These are phyloP conservation scores for Apostasia ramifera DNA, from an alignment of 106 monocot species.

Conservation along the genomic window DNA sequence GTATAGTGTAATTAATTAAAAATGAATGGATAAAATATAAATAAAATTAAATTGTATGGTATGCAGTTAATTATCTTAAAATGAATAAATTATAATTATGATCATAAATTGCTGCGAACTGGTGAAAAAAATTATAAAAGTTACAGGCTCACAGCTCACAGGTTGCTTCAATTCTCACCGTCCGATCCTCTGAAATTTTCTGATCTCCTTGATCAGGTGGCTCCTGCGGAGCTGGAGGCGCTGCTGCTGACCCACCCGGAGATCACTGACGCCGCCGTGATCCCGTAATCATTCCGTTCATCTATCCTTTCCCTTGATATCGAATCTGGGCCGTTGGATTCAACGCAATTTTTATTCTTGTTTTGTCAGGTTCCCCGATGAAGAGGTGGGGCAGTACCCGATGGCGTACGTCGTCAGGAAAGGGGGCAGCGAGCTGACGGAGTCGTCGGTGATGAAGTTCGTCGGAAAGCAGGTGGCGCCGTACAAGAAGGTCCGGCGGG, in stretches of 20 bases:
- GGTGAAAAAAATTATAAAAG: too few relatives aligned
- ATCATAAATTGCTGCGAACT: too few relatives aligned
- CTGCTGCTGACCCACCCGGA: constrained; percentile 58
- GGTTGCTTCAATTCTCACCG: neutral
- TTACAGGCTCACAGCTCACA: too few relatives aligned
- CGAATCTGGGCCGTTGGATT: too few relatives aligned
- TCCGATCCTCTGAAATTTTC: neutral
- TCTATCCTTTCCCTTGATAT: neutral
- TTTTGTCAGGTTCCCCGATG: constrained; percentile 62
- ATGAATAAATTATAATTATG: too few relatives aligned
- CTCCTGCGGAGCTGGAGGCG: constrained; percentile 85
- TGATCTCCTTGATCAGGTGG: constrained; percentile 32
- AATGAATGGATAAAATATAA: too few relatives aligned
- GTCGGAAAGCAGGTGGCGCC: constrained; percentile 83
- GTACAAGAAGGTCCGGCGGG: constrained; percentile 77
- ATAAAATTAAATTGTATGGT: too few relatives aligned
- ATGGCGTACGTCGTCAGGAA: constrained; percentile 92
- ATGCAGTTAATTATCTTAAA: too few relatives aligned
- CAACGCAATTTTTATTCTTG: neutral
- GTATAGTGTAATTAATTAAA: too few relatives aligned
- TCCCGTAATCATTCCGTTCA: constrained; percentile 40
- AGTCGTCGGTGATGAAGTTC: constrained; percentile 51
- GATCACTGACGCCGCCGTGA: constrained; percentile 68
- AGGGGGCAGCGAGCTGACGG: constrained; percentile 27
- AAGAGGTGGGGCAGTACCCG: constrained; percentile 64